Base-by-base conservation (phyloP, 2,329 filamentous ascomycete genomes). In the Fusarium sp. region DNA sequence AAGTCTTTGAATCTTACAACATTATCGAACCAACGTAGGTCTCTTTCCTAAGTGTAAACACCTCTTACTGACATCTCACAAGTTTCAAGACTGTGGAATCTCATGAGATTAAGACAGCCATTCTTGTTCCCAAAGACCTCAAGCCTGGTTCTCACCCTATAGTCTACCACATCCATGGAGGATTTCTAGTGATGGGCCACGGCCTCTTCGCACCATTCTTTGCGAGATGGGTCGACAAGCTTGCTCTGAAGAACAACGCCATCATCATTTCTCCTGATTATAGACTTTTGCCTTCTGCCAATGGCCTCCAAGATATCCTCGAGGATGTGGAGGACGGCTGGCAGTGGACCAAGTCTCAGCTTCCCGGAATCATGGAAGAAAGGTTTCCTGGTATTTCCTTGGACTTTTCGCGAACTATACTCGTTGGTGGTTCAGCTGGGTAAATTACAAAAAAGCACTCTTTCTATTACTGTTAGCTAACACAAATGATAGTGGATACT, bases 321-420 rank as follows among this genome's bases (percentile, higher is more conserved):
- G 71, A 71, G 4, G 75, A 77, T 42, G 23, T 76, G 3, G 71
- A 75, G 20, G 73, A 75, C 40, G 71, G 69, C 1, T 77, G 75
- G 73, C 60, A 69, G 18, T 77, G 75, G 74, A 55, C 69, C 0
- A 72, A 62, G 6, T 34, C 40, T 1, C 30, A 50, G 0, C 51
- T 77, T 0, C 42, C 57, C 0, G 1, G 13, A 1, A 20, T 70
- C 2, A 16, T 70, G 12, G 9, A 59, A 13, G 11, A 63, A 4
- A 61, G 49, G 8, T 50, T 56, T 1, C 71, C 69, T 1, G 62
- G 58, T 0, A 34, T 69, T 6, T 13, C 13, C 2, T 3, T 71
- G 4, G 61, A 71, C 3, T 62, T 76, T 34, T 65, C 66, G 3
- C n/a, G 55, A 3, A 28, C 61, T 1, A n/a, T 73, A 2, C 51